Percentiles rank a stretch among this genome's conserved stretches.
Evolutionary conservation across 441 rosid genomes (phyloP).

Genomic region (Populus hybrid): DNA sequence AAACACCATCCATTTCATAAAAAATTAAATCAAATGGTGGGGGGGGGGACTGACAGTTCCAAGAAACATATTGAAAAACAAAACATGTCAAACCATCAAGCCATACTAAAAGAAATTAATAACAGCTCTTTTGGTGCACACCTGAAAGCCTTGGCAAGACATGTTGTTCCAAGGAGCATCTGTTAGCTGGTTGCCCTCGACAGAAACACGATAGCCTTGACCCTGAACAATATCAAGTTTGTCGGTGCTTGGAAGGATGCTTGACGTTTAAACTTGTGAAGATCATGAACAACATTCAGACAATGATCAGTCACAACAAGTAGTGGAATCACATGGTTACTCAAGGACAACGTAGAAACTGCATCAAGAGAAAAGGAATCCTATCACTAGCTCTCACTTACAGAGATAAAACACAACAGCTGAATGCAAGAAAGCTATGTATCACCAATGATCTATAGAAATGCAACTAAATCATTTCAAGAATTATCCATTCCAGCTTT

Average conservation of each 20-base stretch:
- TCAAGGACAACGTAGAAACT: background rate
- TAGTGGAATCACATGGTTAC: background rate
- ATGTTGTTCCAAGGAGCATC: slow-evolving; percentile 66
- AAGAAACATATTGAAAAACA: background rate
- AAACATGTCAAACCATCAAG: background rate
- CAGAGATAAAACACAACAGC: background rate
- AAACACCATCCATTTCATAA: background rate
- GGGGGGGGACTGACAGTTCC: background rate
- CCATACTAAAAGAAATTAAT: background rate
- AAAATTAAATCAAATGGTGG: background rate
- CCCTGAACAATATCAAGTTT: slow-evolving; percentile 44
- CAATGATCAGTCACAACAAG: background rate
- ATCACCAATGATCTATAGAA: background rate
- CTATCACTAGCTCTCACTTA: background rate
- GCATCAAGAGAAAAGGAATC: background rate
- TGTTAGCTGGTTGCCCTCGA: slow-evolving; percentile 46
- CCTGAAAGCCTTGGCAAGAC: slow-evolving; percentile 82
- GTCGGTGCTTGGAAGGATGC: background rate
- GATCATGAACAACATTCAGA: background rate
- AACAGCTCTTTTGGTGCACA: slow-evolving; percentile 4
- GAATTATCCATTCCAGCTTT: background rate
- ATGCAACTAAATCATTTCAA: background rate
- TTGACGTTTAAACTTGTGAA: background rate
- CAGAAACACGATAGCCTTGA: slow-evolving; percentile 57
- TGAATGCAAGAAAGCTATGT: background rate